Base-by-base conservation (phyloP, 352 stramenopile species). In the Pythium sp. region DNA sequence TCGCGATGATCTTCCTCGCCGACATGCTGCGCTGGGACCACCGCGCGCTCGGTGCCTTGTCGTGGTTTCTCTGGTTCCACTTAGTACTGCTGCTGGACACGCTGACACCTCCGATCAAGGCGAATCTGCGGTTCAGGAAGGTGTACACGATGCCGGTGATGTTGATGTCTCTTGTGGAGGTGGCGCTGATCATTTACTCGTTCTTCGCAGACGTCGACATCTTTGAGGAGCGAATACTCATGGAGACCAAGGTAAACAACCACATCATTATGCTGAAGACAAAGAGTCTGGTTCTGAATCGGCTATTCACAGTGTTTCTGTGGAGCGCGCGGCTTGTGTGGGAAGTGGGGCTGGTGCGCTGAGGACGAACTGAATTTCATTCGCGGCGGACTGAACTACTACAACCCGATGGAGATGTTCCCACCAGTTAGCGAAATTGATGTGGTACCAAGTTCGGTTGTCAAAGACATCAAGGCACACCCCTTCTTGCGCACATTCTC, bases 41-140 rank as follows among this genome's bases (percentile, higher is more conserved):
- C 18, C 58, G 72, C 6, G 72, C 62, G 20, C 51, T 90, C 55
- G 72, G 71, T 7, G 55, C 87, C 22, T 3, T 78, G 9, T 55
- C 75, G 5, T 90, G 78, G 78, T 67, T 66, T 58, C 43, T 84
- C 28, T 87, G 78, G 78, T 84, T 87, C 46, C 76, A 82, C 51
- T 79, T 68, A 51, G 9, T 83, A 3, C 62, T 90, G 14, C 63
- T 75, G 5, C 69, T 86, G 11, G 82, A 88, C 58, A 73, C 78
- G 9, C 41, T 87, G 24, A 84, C 75, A 3, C 82, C 77, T 2
- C 65, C 63, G 22, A 24, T 79, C 3, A 69, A 70, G 4, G 26
- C 47, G 12, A 70, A 74, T 15, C 59, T 83, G 7, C 41, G 56
- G 0, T 62, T 80, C 32, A 67, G 34, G 12, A 80, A 80, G 41